These are phyloP conservation scores for Kuraishia hungarica DNA, from an alignment of 805 yeast genomes.

Conservation along the genomic window DNA sequence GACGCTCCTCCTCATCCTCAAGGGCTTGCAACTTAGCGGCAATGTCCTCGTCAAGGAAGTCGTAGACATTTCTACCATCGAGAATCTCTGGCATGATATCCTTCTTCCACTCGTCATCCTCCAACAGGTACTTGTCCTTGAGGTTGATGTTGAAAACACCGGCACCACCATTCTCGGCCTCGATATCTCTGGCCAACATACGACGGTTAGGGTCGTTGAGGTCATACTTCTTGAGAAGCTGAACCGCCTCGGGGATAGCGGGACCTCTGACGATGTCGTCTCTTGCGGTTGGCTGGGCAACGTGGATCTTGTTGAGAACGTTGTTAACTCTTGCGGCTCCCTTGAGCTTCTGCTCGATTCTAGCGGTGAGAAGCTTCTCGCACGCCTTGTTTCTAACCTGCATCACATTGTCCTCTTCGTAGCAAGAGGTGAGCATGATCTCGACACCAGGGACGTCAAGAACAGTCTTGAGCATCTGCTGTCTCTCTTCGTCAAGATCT, in stretches of 20 bases:
- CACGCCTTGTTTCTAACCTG: conserved; percentile 94
- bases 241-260: conserved; percentile 72
- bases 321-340: conserved; percentile 83
- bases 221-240: conserved; percentile 58
- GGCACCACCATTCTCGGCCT: conserved; percentile 95
- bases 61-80: conserved; percentile 95
- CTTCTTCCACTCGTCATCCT: conserved; percentile 96
- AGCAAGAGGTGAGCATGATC: conserved; percentile 88
- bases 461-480: conserved; percentile 60
- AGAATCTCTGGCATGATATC: conserved; percentile 95
- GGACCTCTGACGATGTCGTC: conserved; percentile 80
- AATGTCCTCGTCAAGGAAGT: conserved; percentile 94
- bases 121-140: conserved; percentile 85
- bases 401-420: conserved; percentile 92
- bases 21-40: conserved; percentile 87
- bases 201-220: conserved; percentile 75
- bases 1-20: conserved; percentile 94
- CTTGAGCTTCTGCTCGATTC: conserved; percentile 95
- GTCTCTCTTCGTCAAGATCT: conserved; percentile 72
- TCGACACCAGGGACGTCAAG: conserved; percentile 73
- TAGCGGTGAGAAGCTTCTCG: conserved; percentile 88
- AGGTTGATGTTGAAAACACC: conserved; percentile 94
- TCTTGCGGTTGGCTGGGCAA: conserved; percentile 81
- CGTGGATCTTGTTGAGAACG: conserved; percentile 92
- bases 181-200: conserved; percentile 77